Percentiles rank a stretch among this genome's conserved stretches.
phyloP scores from a whole-genome alignment of 2,329 filamentous ascomycete genomes.

The Xylariaceae sp. region DNA sequence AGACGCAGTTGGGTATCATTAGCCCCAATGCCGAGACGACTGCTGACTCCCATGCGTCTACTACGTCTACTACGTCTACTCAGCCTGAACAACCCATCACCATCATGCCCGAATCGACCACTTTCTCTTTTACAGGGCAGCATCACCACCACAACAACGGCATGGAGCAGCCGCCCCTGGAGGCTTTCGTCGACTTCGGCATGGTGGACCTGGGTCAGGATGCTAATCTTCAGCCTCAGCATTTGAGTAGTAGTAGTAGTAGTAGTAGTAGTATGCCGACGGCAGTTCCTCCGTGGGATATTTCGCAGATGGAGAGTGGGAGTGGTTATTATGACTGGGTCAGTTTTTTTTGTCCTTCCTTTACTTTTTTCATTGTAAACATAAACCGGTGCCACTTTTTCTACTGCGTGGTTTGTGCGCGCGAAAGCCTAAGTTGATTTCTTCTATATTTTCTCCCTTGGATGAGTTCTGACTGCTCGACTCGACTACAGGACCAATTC shows the following conservation, averaged over 20 bases:
- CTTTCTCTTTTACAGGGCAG: no score
- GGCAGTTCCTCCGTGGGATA: slow-evolving; percentile 24
- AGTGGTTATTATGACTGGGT: slow-evolving; percentile 31
- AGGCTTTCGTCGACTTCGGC: slow-evolving; percentile 16
- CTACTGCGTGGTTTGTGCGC: neutral
- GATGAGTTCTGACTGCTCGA: slow-evolving; percentile 6
- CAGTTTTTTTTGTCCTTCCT: slow-evolving; percentile 9
- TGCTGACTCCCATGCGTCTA: no score
- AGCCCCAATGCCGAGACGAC: no score
- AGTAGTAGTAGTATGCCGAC: no score
- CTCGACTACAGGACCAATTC: slow-evolving; percentile 23
- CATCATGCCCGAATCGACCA: no score
- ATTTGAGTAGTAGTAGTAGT: neutral
- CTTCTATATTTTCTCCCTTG: no score
- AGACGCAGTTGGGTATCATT: slow-evolving; percentile 20
- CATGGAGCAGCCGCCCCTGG: slow-evolving; percentile 8
- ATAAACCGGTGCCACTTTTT: no score
- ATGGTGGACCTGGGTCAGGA: slow-evolving; percentile 13
- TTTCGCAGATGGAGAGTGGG: slow-evolving; percentile 17
- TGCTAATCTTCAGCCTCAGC: slow-evolving; percentile 3
- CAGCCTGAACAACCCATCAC: no score
- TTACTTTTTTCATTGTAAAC: no score
- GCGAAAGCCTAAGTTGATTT: no score
- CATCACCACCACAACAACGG: no score
- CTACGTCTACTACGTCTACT: no score